Evolutionary conservation across 208 protist species (phyloP).

Genomic region (Trichomonas tenax): DNA sequence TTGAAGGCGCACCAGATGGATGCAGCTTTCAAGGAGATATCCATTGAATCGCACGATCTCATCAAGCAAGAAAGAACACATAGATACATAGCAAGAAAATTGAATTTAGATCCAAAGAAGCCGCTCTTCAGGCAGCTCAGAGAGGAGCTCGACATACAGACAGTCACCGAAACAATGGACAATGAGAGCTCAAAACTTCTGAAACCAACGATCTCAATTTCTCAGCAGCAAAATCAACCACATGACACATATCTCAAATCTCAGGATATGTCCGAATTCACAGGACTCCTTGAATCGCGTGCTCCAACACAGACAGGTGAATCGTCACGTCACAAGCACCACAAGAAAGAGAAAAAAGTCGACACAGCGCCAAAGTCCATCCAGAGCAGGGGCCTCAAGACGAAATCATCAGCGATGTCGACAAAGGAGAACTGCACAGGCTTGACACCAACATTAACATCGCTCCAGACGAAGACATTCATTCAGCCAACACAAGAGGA

Average conservation of each 20-base stretch:
- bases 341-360: background rate
- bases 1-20: background rate
- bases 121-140: background rate
- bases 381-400: background rate
- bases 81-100: background rate
- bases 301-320: background rate
- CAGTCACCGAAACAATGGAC: background rate
- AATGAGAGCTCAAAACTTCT: background rate
- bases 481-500: background rate
- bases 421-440: background rate
- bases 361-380: background rate
- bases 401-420: background rate
- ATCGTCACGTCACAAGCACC: background rate
- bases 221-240: background rate
- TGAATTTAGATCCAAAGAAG: background rate
- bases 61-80: background rate
- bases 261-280: background rate
- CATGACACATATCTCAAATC: background rate
- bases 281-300: background rate
- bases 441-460: background rate
- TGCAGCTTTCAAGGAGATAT: background rate
- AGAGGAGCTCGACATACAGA: background rate
- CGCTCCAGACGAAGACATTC: background rate
- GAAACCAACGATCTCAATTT: background rate
- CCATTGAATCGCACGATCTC: background rate